Evolutionary conservation across 208 protist genomes (phyloP), one percentile per base, ranked within the genome.

Genomic region (Acanthamoeba healyi): DNA sequence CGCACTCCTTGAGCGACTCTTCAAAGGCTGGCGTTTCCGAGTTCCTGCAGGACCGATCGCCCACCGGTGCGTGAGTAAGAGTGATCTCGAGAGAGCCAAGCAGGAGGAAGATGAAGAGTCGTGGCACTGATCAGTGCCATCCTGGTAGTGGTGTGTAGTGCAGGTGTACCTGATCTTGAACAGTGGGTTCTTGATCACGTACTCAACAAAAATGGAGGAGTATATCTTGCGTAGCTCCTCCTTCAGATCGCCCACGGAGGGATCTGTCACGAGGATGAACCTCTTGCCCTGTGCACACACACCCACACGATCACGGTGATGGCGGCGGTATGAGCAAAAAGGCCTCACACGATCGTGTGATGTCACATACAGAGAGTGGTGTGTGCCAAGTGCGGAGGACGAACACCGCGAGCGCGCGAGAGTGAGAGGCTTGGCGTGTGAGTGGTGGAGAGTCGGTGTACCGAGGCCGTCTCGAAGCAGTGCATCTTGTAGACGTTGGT

Each of bases 401-500:
- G n/a, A n/a, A n/a, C n/a, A n/a, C 51, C 51, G 51, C 14, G 10
- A 24, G 51, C 51, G 10, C 51, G 51, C 10, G 10, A 10, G 19
- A 58, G 51, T 58, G 51, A 38, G 46, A 70, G n/a, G n/a, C n/a
- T n/a, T n/a, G n/a, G n/a, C n/a, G n/a, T n/a, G n/a, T n/a, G n/a
- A n/a, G n/a, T n/a, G n/a, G n/a, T n/a, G 19, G 19, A 58, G 19
- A 58, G 51, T 24, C n/a, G n/a, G n/a, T n/a, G 65, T 44, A 77
- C 61, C 29, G 95, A 94, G 29, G 95, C 77, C 40, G 95, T 94
- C 42, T 96, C 95, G 54, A 89, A 96, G 44, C 65, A 96, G 29
- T 96, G 95, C 79, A 96, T 36, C 90, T 96, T 96, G 94, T 96
- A 96, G 2, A 84, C 82, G 42, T 77, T 81, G 74, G 95, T 96